These are phyloP conservation scores for Citrus reticulata DNA, from an alignment of 345 rosid species.

Conservation along the genomic window DNA sequence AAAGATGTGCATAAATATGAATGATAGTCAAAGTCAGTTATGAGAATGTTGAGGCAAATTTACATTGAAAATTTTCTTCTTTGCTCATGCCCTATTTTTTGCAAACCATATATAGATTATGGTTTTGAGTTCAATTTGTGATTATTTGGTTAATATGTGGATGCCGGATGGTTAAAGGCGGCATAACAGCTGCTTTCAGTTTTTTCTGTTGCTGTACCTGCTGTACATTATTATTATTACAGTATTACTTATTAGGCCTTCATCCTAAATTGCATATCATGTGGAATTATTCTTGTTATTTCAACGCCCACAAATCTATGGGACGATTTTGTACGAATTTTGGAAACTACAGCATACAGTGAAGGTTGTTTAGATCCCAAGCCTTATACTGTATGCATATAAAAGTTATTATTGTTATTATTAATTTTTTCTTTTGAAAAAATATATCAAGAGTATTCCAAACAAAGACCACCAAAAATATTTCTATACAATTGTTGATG, in stretches of 20 bases:
- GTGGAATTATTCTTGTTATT: not conserved
- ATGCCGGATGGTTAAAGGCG: not conserved
- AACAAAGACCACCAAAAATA: too few species aligned
- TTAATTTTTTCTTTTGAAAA: too few species aligned
- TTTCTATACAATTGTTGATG: too few species aligned
- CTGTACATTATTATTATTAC: not conserved
- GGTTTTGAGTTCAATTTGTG: conserved; percentile 11
- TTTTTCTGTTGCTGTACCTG: not conserved
- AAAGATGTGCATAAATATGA: conserved; percentile 27
- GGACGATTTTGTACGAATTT: too few species aligned
- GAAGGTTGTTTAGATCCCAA: too few species aligned
- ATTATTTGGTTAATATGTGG: conserved; percentile 20
- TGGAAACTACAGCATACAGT: too few species aligned
- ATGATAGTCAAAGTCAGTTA: conserved; percentile 20
- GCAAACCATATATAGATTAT: not conserved
- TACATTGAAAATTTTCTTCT: conserved; percentile 7
- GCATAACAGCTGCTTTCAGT: not conserved
- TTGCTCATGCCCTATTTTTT: conserved; percentile 10
- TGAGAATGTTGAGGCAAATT: conserved; percentile 11
- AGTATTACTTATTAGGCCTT: too few species aligned
- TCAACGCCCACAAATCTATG: not conserved
- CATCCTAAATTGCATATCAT: not conserved
- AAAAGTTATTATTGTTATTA: too few species aligned
- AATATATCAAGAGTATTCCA: too few species aligned
- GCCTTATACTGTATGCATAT: too few species aligned